Evolutionary conservation across 805 yeast species (phyloP).

Genomic region (Ogataea haglerorum): DNA sequence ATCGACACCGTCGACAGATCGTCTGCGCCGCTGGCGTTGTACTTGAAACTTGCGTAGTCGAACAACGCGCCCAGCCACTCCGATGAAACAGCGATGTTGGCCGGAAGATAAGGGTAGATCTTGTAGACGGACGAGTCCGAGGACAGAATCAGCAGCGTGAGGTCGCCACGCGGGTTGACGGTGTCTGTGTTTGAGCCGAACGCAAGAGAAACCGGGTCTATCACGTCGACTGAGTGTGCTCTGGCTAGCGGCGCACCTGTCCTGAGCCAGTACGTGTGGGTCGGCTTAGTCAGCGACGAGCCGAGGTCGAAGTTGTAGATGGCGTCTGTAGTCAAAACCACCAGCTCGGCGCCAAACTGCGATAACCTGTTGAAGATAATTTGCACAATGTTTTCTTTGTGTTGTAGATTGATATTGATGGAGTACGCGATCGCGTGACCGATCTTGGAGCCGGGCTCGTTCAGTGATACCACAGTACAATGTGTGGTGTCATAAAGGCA

Average conservation of each 20-base stretch:
- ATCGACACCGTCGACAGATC: slow-evolving; percentile 15
- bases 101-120: slow-evolving; percentile 64
- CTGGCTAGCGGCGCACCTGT: slow-evolving; percentile 18
- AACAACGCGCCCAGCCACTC: slow-evolving; percentile 29
- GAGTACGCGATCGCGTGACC: slow-evolving; percentile 9
- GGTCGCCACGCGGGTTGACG: slow-evolving; percentile 36
- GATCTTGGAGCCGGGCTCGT: slow-evolving; percentile 19
- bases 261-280: slow-evolving; percentile 22
- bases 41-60: slow-evolving; percentile 23
- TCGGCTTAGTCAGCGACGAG: slow-evolving; percentile 18
- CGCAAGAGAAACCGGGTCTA: slow-evolving; percentile 40
- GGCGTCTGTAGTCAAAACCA: slow-evolving; percentile 37
- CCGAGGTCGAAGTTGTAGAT: slow-evolving; percentile 38
- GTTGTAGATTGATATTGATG: slow-evolving; percentile 10
- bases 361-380: slow-evolving; percentile 46
- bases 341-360: slow-evolving; percentile 40
- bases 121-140: slow-evolving; percentile 57
- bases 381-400: slow-evolving; percentile 32
- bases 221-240: slow-evolving; percentile 10
- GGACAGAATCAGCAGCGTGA: slow-evolving; percentile 52
- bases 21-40: slow-evolving; percentile 21
- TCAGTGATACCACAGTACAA: slow-evolving; percentile 20
- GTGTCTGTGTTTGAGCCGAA: slow-evolving; percentile 39
- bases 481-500: slow-evolving; percentile 23
- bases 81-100: slow-evolving; percentile 36